A percentile compares a stretch with the other conserved stretches of the same genome.
Conservation (phyloP, 2,329 filamentous ascomycete species). For the Sphaerulina vaccinii region DNA sequence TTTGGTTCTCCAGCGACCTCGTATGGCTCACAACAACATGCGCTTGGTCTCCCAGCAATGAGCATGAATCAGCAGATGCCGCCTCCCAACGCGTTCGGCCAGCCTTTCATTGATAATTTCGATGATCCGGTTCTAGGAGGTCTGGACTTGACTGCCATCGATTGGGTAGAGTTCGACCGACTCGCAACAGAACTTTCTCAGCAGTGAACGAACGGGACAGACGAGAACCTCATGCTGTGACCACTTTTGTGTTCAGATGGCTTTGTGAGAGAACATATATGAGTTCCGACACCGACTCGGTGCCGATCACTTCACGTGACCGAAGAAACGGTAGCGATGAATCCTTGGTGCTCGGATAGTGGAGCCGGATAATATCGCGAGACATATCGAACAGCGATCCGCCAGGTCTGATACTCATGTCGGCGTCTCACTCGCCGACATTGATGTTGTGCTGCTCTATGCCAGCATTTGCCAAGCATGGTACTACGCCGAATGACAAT, state of each 20-base stretch:
- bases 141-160: constrained; percentile 29
- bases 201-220: constrained; percentile 11
- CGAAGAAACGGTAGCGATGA: background rate
- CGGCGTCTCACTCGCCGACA: background rate
- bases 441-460: background rate
- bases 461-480: background rate
- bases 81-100: constrained; percentile 10
- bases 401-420: background rate
- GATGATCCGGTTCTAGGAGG: constrained; percentile 21
- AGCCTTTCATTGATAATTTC: constrained; percentile 10
- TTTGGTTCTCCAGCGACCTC: background rate
- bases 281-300: constrained; percentile 11
- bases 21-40: constrained; percentile 12
- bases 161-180: constrained; percentile 32
- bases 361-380: constrained; percentile 8
- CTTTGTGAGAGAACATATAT: background rate
- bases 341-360: background rate
- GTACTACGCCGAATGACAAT: background rate
- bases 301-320: constrained; percentile 6
- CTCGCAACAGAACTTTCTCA: constrained; percentile 29
- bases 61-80: constrained; percentile 15
- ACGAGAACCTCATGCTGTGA: background rate
- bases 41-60: constrained; percentile 17
- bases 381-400: background rate
- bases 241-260: background rate